phyloP scores from a whole-genome alignment of 2,329 filamentous ascomycete genomes.

The Diaporthe nobilis region DNA sequence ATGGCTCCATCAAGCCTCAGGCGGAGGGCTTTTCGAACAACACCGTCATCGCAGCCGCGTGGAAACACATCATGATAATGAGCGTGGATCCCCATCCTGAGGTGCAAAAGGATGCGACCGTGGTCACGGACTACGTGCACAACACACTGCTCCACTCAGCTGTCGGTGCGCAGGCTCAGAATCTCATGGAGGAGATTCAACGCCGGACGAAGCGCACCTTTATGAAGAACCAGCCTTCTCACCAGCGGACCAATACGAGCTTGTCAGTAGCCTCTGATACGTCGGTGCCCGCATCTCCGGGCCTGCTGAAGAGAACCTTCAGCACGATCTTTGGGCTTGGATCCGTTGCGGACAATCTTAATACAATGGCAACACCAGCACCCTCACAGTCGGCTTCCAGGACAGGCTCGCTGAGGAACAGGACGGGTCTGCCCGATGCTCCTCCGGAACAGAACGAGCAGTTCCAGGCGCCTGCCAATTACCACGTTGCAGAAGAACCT shows the following conservation, averaged over 20 bases:
- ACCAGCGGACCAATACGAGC: slow-evolving; percentile 59
- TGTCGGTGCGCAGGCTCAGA: slow-evolving; percentile 78
- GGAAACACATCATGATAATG: slow-evolving; percentile 92
- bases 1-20: slow-evolving; percentile 70
- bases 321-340: slow-evolving; percentile 74
- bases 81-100: slow-evolving; percentile 96
- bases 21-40: slow-evolving; percentile 81
- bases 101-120: slow-evolving; percentile 85
- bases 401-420: slow-evolving; percentile 56
- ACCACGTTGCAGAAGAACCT: slow-evolving; percentile 83
- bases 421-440: slow-evolving; percentile 57
- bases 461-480: slow-evolving; percentile 75
- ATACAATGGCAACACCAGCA: slow-evolving; percentile 46
- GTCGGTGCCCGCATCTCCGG: slow-evolving; percentile 60
- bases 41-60: slow-evolving; percentile 92
- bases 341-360: slow-evolving; percentile 59
- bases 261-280: slow-evolving; percentile 49
- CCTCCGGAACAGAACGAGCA: slow-evolving; percentile 84
- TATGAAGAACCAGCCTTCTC: slow-evolving; percentile 57
- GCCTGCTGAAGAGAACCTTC: slow-evolving; percentile 74
- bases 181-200: slow-evolving; percentile 81
- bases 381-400: slow-evolving; percentile 51
- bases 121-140: slow-evolving; percentile 90
- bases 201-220: slow-evolving; percentile 63
- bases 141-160: slow-evolving; percentile 82